Percentiles rank a stretch among this genome's conserved stretches.
These are phyloP conservation scores for Fusarium solani-melongenae DNA, from an alignment of 2,329 filamentous ascomycete species.

Conservation along the genomic window DNA sequence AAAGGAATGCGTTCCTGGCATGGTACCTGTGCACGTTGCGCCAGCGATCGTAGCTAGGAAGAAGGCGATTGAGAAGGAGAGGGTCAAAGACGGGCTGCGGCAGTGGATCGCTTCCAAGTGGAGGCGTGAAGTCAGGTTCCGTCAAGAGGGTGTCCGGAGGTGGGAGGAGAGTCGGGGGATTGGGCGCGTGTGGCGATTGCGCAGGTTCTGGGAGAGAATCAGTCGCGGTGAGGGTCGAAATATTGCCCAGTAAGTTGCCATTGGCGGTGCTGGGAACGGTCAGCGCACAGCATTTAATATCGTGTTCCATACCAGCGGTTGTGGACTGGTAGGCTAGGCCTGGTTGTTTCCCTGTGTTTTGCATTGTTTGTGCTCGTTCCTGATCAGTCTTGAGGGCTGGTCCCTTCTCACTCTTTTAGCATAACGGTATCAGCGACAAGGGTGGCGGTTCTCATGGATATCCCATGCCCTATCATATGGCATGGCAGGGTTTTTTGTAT, in stretches of 20 bases:
- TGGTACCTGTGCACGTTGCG: constrained; percentile 58
- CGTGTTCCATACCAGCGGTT: background rate
- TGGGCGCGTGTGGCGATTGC: constrained; percentile 70
- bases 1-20: constrained; percentile 68
- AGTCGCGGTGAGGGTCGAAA: constrained; percentile 52
- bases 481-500: constrained; percentile 34
- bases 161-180: constrained; percentile 64
- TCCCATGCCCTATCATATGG: constrained; percentile 1
- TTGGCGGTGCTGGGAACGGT: background rate
- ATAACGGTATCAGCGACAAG: background rate
- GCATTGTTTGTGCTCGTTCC: background rate
- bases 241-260: constrained; percentile 33
- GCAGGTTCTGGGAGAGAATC: constrained; percentile 74
- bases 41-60: constrained; percentile 72
- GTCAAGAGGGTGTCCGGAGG: constrained; percentile 58
- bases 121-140: constrained; percentile 62
- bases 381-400: constrained; percentile 1
- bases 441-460: constrained; percentile 1
- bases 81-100: constrained; percentile 73
- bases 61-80: constrained; percentile 72
- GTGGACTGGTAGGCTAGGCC: background rate
- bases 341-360: background rate
- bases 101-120: constrained; percentile 72
- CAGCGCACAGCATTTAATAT: background rate
- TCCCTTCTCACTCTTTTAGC: constrained; percentile 16